phyloP scores from a whole-genome alignment of 2,329 filamentous ascomycete genomes.

The Scorias spongiosa region DNA sequence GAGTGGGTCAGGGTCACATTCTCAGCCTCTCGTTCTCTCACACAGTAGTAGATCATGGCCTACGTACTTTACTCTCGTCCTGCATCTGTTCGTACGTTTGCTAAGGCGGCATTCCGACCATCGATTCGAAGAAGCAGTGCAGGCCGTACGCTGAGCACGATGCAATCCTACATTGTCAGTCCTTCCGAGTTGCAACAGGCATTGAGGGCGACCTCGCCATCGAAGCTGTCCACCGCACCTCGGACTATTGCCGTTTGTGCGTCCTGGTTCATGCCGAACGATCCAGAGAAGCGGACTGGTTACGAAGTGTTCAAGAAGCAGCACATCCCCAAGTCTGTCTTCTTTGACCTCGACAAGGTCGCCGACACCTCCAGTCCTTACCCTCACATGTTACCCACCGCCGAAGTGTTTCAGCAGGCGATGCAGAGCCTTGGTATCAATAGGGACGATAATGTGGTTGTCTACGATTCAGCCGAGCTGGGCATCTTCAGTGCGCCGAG shows the following conservation, averaged over 20 bases:
- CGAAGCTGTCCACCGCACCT: slow-evolving; percentile 64
- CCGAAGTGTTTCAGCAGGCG: slow-evolving; percentile 66
- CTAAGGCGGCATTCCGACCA: no score
- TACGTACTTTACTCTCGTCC: no score
- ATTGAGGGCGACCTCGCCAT: slow-evolving; percentile 65
- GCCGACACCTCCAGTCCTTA: slow-evolving; percentile 80
- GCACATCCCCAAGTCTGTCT: slow-evolving; percentile 77
- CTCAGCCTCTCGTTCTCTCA: no score
- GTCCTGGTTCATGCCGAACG: slow-evolving; percentile 92
- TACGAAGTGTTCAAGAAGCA: slow-evolving; percentile 65
- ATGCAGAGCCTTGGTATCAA: slow-evolving; percentile 83
- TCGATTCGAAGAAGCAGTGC: background rate
- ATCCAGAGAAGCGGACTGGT: slow-evolving; percentile 56
- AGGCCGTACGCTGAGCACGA: slow-evolving; percentile 29
- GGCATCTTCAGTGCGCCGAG: slow-evolving; percentile 90
- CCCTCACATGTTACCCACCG: slow-evolving; percentile 86
- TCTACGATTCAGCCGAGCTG: slow-evolving; percentile 82
- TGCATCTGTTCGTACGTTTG: no score
- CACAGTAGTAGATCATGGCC: no score
- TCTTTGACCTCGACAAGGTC: slow-evolving; percentile 90
- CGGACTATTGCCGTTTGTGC: slow-evolving; percentile 82
- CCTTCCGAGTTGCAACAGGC: slow-evolving; percentile 70
- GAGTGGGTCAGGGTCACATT: no score
- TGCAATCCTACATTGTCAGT: slow-evolving; percentile 74
- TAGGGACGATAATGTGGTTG: slow-evolving; percentile 76